Percentiles rank a stretch among this genome's conserved stretches.
These are phyloP conservation scores for Dorcoceras hygrometricum DNA, from an alignment of 257 asterid species.

Conservation along the genomic window DNA sequence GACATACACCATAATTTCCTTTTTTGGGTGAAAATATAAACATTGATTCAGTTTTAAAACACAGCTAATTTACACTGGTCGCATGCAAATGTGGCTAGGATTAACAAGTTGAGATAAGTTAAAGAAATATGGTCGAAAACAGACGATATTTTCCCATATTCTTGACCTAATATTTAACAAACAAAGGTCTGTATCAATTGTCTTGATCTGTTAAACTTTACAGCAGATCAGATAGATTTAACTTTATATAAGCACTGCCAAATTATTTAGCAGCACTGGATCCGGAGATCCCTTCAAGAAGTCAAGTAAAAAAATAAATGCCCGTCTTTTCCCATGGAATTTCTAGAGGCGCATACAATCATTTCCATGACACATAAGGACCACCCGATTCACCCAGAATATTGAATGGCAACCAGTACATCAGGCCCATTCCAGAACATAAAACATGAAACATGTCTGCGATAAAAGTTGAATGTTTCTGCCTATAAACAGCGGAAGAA, in stretches of 20 bases:
- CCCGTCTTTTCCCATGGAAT: constrained; percentile 19
- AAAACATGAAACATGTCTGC: not conserved
- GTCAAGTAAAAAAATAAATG: not conserved
- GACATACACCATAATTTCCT: no score
- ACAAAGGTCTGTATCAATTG: not conserved
- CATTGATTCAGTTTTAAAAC: no score
- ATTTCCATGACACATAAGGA: not conserved
- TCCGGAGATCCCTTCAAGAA: constrained; percentile 21
- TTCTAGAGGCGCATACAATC: constrained; percentile 13
- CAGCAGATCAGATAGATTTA: not conserved
- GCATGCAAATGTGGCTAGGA: not conserved
- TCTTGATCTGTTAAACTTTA: not conserved
- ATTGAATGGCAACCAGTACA: not conserved
- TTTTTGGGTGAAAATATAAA: no score
- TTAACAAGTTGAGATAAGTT: not conserved
- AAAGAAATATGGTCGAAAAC: not conserved
- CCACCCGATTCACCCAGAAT: not conserved
- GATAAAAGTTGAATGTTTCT: not conserved
- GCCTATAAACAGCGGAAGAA: not conserved
- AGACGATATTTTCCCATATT: not conserved
- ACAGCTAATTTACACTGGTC: not conserved
- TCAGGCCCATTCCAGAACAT: not conserved
- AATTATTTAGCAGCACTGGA: constrained; percentile 26
- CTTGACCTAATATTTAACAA: no score
- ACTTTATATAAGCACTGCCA: not conserved